Base-by-base conservation (phyloP, 148 eudicot genomes). In the Rhododendron mucronatum region DNA sequence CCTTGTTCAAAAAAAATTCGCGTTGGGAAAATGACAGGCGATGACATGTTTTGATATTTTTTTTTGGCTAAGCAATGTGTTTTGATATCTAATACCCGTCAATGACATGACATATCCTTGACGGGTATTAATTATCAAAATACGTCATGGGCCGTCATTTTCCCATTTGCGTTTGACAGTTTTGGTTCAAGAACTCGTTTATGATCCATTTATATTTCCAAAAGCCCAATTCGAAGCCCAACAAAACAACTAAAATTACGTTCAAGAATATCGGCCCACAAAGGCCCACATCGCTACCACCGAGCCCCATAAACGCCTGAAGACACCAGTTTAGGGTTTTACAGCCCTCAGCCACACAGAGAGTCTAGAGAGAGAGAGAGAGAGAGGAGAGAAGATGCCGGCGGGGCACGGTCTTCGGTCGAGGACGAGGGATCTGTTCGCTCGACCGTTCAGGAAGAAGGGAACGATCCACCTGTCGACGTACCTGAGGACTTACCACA, bases 391-490 rank as follows among this genome's bases (percentile, higher is more conserved):
- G 82, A 87, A 82, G 45, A 90, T 90, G 90, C 91, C 89, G 84
- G 90, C 89, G 13, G 91, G 90, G 4, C 91, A 90, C 78, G 91
- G 91, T 4, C 33, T 88, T 41, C 78, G 91, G 75, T 78, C 89
- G 14, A 53, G 91, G n/a, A 90, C 90, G n/a, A 74, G 91, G 50
- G 91, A 90, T 77, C 76, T 76, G 39, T 90, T 88, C 82, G 75
- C 91, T 2, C 73, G 91, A 9, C 86, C 85, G 4, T 88, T 90
- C 89, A 80, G 91, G 23, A 90, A 88, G 90, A 88, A 88, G 84
- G 90, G 91, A 7, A 87, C 88, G 26, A 90, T 87, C 53, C 87
- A 55, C 18, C 86, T 90, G 15, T 50, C 91, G 14, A 86, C 89
- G 21, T 88, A 90, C 82, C 85, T 88, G 20, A 73, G 89, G 82